phyloP scores from a whole-genome alignment of 2,329 filamentous ascomycete genomes.

The Phaeomoniella chlamydospora region DNA sequence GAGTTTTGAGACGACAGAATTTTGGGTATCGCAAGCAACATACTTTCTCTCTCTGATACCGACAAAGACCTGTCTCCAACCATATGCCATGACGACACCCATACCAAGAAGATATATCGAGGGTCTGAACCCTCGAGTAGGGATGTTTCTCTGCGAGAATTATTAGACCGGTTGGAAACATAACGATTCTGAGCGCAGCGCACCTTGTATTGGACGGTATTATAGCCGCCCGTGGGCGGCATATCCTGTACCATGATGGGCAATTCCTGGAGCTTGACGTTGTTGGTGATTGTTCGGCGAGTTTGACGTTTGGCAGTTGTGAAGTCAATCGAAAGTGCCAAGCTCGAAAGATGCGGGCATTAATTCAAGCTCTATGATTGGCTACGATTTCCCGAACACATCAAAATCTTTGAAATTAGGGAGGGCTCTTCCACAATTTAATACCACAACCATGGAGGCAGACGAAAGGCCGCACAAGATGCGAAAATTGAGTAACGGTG shows the following conservation, averaged over 20 bases:
- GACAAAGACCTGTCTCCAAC: constrained; percentile 73
- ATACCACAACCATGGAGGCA: constrained; percentile 40
- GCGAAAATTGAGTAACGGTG: constrained; percentile 31
- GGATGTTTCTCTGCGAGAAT: constrained; percentile 63
- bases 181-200: constrained; percentile 8
- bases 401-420: no score
- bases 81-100: constrained; percentile 69
- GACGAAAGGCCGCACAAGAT: constrained; percentile 42
- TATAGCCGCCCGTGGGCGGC: constrained; percentile 88
- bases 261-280: constrained; percentile 11
- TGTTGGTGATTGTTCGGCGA: neutral
- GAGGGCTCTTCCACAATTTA: no score
- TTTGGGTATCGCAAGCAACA: constrained; percentile 16
- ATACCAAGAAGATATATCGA: constrained; percentile 63
- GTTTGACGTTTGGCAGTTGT: neutral
- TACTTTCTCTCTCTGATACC: constrained; percentile 89
- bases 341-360: neutral
- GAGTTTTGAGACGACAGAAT: constrained; percentile 2
- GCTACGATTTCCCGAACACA: neutral
- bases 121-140: constrained; percentile 78
- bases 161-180: constrained; percentile 2
- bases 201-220: constrained; percentile 93
- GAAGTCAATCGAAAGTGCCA: neutral
- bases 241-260: constrained; percentile 87
- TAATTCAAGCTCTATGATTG: neutral